phyloP scores from a whole-genome alignment of 352 stramenopile genomes.

The Blastocystis sp. region DNA sequence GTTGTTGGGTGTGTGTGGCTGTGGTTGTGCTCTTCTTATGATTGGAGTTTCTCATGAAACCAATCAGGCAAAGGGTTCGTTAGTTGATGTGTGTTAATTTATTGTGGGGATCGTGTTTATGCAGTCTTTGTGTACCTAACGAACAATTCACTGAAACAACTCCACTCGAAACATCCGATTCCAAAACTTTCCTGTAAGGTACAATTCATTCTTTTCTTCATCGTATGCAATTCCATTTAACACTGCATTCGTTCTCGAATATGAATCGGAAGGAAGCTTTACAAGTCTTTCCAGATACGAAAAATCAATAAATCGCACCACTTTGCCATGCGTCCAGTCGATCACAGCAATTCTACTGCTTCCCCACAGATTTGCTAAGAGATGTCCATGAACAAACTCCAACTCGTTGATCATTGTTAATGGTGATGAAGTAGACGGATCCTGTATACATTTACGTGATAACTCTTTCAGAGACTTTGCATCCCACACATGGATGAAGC shows the following conservation, averaged over 20 bases:
- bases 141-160: constrained; percentile 9
- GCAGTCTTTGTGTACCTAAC: background rate
- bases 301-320: constrained; percentile 13
- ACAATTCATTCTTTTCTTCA: background rate
- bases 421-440: background rate
- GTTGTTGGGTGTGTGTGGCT: background rate
- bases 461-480: background rate
- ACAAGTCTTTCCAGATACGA: background rate
- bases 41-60: constrained; percentile 15
- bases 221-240: constrained; percentile 48
- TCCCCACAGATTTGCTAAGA: constrained; percentile 40
- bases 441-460: constrained; percentile 27
- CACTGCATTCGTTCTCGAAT: background rate
- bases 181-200: constrained; percentile 20
- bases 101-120: background rate
- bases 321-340: constrained; percentile 5
- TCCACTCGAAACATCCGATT: constrained; percentile 40
- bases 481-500: constrained; percentile 36
- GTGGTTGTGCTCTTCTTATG: background rate
- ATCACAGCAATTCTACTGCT: background rate
- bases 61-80: background rate
- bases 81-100: background rate
- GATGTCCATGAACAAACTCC: background rate
- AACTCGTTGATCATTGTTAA: constrained; percentile 18
- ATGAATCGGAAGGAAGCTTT: background rate